A percentile compares a stretch with the other conserved stretches of the same genome.
phyloP scores from a whole-genome alignment of 2,329 filamentous ascomycete species.

The Cyphellophora attinorum region DNA sequence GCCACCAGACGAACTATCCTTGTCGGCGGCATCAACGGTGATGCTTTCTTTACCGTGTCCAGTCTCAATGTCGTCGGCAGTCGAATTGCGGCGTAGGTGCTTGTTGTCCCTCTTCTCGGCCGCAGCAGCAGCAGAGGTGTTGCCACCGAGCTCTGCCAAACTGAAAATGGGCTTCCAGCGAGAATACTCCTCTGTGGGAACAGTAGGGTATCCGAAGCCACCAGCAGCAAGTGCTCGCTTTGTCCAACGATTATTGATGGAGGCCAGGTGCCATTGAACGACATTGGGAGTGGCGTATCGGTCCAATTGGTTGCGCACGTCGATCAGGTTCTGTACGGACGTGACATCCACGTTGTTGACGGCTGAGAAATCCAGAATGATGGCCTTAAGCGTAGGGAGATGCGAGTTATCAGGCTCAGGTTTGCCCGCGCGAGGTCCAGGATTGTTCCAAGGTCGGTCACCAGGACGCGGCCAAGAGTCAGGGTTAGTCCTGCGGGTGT shows the following conservation, averaged over 20 bases:
- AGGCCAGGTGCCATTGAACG: constrained; percentile 95
- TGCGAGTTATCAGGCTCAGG: constrained; percentile 36
- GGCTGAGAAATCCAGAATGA: constrained; percentile 86
- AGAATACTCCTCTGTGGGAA: constrained; percentile 41
- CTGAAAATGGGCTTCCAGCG: constrained; percentile 94
- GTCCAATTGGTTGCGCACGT: constrained; percentile 89
- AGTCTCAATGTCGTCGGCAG: constrained; percentile 23
- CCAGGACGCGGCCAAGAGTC: constrained; percentile 55
- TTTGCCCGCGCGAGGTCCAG: constrained; percentile 58
- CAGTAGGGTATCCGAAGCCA: constrained; percentile 76
- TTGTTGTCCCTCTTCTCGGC: constrained; percentile 58
- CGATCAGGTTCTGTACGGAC: constrained; percentile 83
- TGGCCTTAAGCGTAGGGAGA: constrained; percentile 67
- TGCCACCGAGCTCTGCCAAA: constrained; percentile 74
- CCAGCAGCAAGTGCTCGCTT: constrained; percentile 80
- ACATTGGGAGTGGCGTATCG: constrained; percentile 67
- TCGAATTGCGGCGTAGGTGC: constrained; percentile 16
- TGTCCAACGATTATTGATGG: constrained; percentile 87
- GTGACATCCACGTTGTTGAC: constrained; percentile 94
- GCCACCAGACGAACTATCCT: constrained; percentile 21
- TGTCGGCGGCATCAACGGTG: constrained; percentile 2
- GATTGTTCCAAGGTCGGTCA: constrained; percentile 92
- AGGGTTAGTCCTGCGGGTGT: constrained; percentile 68
- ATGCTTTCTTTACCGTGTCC: constrained; percentile 14
- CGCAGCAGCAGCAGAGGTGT: constrained; percentile 56